Conservation (phyloP, 129 eudicot species). For the Saposhnikovia divaricata region DNA sequence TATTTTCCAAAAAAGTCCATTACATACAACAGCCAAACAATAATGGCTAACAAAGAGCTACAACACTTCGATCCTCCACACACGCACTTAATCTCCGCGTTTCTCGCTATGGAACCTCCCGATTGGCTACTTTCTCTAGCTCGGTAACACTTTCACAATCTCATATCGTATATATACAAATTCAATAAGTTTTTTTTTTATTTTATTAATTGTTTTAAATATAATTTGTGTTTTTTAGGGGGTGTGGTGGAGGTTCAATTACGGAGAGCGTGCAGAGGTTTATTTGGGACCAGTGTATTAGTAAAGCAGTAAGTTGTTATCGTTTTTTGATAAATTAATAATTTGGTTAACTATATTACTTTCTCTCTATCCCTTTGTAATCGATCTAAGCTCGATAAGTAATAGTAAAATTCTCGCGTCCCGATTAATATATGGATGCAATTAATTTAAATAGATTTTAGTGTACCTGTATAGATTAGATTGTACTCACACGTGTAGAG, state of each 20-base stretch:
- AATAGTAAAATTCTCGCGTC: too few species aligned
- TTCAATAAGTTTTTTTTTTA: not conserved
- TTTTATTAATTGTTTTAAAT: not conserved
- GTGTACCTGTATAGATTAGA: too few species aligned
- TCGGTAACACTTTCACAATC: slow-evolving; percentile 24
- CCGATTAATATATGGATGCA: too few species aligned
- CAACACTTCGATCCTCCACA: slow-evolving; percentile 24
- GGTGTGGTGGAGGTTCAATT: slow-evolving; percentile 62
- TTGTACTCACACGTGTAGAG: too few species aligned
- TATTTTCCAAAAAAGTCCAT: not conserved
- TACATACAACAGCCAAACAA: not conserved
- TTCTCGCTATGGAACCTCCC: slow-evolving; percentile 83
- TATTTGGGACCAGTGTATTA: slow-evolving; percentile 60
- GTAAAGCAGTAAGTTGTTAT: slow-evolving; percentile 37
- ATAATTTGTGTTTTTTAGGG: slow-evolving; percentile 29
- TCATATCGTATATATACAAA: not conserved
- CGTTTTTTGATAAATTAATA: not conserved
- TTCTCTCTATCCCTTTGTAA: not conserved
- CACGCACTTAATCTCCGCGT: slow-evolving; percentile 57
- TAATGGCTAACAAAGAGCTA: slow-evolving; percentile 31
- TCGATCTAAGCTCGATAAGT: not conserved
- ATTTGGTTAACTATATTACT: not conserved
- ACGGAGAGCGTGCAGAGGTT: slow-evolving; percentile 71
- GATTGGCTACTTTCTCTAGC: slow-evolving; percentile 53
- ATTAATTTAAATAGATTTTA: too few species aligned